Percentiles rank a stretch among this genome's conserved stretches.
phyloP scores from a whole-genome alignment of 805 yeast genomes.

The Myxozyma lipomycoides region DNA sequence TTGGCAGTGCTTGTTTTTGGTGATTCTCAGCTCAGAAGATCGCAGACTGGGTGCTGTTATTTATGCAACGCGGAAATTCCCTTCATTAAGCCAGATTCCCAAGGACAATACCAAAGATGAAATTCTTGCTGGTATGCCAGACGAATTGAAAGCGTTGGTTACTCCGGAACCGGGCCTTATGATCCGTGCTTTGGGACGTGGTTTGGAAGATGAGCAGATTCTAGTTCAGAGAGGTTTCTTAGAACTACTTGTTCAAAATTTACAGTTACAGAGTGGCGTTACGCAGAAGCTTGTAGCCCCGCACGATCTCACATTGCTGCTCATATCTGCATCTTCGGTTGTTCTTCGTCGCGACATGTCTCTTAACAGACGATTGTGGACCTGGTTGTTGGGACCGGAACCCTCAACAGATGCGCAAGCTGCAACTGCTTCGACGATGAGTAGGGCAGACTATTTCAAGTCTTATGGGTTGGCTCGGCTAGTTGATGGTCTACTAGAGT shows the following conservation, averaged over 20 bases:
- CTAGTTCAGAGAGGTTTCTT: constrained; percentile 85
- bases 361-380: constrained; percentile 87
- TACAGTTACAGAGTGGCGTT: constrained; percentile 62
- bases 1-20: constrained; percentile 78
- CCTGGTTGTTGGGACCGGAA: constrained; percentile 86
- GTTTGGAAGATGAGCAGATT: constrained; percentile 62
- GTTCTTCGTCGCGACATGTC: constrained; percentile 89
- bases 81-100: constrained; percentile 47
- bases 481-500: constrained; percentile 49
- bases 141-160: constrained; percentile 58
- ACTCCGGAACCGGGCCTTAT: constrained; percentile 77
- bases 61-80: constrained; percentile 66
- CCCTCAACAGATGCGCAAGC: constrained; percentile 29
- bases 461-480: constrained; percentile 45
- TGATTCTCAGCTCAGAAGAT: constrained; percentile 74
- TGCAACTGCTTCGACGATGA: constrained; percentile 2
- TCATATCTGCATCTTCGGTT: constrained; percentile 61
- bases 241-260: constrained; percentile 65
- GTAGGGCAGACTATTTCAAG: constrained; percentile 28
- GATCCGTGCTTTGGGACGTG: constrained; percentile 66
- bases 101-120: constrained; percentile 28
- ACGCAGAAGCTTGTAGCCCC: constrained; percentile 46
- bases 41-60: constrained; percentile 77
- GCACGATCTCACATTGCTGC: constrained; percentile 54
- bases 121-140: constrained; percentile 36